phyloP scores from a whole-genome alignment of 164 flowering plant species.

The Pachysandra terminalis region DNA sequence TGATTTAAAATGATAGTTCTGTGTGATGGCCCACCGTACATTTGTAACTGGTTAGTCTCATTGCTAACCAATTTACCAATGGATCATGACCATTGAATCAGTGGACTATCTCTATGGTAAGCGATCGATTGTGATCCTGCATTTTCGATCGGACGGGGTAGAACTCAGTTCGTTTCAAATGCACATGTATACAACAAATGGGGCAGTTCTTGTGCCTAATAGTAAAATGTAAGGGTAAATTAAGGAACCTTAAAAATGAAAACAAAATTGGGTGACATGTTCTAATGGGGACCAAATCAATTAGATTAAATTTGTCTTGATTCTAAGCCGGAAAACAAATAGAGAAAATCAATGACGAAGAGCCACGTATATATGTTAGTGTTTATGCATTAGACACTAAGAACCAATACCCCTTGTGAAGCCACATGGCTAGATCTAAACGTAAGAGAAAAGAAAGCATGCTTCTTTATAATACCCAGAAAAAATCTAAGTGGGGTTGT shows the following conservation, averaged over 20 bases:
- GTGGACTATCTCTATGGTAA: neutral
- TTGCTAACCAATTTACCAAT: neutral
- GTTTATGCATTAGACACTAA: conserved; percentile 28
- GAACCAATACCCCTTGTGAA: conserved; percentile 5
- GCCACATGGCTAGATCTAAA: neutral
- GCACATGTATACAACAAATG: neutral
- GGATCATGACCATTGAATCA: neutral
- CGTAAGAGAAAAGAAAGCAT: conserved; percentile 14
- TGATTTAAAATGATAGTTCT: neutral
- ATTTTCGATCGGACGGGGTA: neutral
- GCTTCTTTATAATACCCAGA: neutral
- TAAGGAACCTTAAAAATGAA: conserved; percentile 21
- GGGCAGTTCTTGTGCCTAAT: no score
- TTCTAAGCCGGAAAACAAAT: conserved; percentile 21
- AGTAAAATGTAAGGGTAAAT: conserved; percentile 12
- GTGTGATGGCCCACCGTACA: neutral
- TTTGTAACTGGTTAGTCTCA: neutral
- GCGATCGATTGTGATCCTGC: neutral
- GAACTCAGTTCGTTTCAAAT: neutral
- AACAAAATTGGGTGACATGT: conserved; percentile 38
- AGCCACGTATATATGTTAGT: conserved; percentile 39
- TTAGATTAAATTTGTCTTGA: conserved; percentile 15
- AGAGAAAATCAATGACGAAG: conserved; percentile 5
- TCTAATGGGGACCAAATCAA: conserved; percentile 11
- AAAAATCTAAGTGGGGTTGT: conserved; percentile 39